These are phyloP conservation scores for Smallanthus sonchifolius DNA, from an alignment of 129 eudicot genomes.

Conservation along the genomic window DNA sequence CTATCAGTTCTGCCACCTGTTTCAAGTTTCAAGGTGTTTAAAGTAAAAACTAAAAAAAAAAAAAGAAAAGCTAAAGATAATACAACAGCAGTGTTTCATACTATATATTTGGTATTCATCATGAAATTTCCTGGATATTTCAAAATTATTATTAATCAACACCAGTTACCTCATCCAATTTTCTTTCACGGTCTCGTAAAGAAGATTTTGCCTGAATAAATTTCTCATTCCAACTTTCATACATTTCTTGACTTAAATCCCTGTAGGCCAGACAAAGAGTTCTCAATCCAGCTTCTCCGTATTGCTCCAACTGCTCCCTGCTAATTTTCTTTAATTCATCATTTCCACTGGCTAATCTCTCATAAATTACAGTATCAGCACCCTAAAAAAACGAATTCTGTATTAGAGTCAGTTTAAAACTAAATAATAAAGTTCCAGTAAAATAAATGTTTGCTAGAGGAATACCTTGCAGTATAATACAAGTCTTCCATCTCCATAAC, in stretches of 20 bases:
- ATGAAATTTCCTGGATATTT: neutral
- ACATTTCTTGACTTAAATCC: conserved; percentile 64
- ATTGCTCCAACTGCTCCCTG: conserved; percentile 86
- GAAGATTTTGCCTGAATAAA: conserved; percentile 92
- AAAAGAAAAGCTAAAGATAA: neutral
- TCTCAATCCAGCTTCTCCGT: conserved; percentile 93
- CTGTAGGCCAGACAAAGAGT: conserved; percentile 90
- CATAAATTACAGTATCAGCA: conserved; percentile 92
- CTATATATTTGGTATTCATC: neutral
- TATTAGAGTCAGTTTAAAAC: conserved; percentile 19
- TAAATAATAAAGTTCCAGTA: neutral
- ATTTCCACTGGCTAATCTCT: conserved; percentile 70
- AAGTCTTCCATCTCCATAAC: conserved; percentile 89
- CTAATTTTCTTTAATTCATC: conserved; percentile 58
- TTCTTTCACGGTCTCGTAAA: conserved; percentile 86
- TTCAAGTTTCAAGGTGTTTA: conserved; percentile 8
- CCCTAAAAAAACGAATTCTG: conserved; percentile 50
- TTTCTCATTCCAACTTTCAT: conserved; percentile 94
- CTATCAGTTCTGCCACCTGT: conserved; percentile 94
- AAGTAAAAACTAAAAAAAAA: conserved; percentile 10
- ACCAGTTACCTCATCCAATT: conserved; percentile 79
- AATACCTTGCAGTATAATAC: conserved; percentile 92
- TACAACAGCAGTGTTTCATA: neutral
- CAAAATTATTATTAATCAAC: neutral
- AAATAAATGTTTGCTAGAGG: conserved; percentile 9